These are phyloP conservation scores for Aureobasidium vineae DNA, from an alignment of 2,329 filamentous ascomycete genomes.

Conservation along the genomic window DNA sequence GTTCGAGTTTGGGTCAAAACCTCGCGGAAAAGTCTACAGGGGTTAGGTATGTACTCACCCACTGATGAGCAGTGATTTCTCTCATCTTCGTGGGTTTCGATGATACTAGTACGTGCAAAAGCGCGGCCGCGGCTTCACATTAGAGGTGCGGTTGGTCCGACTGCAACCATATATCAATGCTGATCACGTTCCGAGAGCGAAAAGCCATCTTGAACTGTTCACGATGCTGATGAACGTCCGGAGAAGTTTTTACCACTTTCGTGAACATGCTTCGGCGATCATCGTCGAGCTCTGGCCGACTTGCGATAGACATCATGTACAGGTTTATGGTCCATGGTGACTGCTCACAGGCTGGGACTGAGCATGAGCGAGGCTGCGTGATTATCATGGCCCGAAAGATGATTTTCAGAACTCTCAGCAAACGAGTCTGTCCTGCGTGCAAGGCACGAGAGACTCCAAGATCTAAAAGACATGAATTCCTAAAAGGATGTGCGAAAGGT, in stretches of 20 bases:
- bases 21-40: background rate
- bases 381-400: background rate
- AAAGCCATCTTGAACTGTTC: background rate
- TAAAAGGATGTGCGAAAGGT: slow-evolving; percentile 39
- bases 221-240: background rate
- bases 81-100: background rate
- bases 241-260: background rate
- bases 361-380: background rate
- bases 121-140: background rate
- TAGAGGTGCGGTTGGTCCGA: background rate
- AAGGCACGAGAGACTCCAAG: too few relatives aligned
- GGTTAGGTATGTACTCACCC: background rate
- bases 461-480: background rate
- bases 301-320: background rate
- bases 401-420: background rate
- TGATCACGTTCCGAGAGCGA: background rate
- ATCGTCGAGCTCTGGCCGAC: background rate
- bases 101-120: background rate
- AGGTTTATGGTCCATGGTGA: background rate
- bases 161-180: background rate
- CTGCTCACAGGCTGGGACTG: background rate
- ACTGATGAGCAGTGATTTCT: background rate
- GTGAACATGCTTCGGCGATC: background rate
- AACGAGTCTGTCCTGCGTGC: background rate
- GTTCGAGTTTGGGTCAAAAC: background rate